Evolutionary conservation across 192 early-diverging fungal genomes (phyloP).

Genomic region (Lobosporangium transversale): DNA sequence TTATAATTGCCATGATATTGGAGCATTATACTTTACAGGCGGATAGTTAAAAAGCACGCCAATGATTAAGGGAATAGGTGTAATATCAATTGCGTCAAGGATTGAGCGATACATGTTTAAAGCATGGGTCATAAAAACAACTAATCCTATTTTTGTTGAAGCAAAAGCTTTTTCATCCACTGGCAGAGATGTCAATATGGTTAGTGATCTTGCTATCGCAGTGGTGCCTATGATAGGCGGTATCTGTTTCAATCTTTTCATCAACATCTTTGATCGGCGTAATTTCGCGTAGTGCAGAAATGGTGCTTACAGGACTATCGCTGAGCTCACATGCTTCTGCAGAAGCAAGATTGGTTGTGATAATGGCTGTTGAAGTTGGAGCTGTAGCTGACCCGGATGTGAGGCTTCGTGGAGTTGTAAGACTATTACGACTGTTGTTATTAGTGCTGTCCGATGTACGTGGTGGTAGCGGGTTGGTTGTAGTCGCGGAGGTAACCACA

Average conservation of each 20-base stretch:
- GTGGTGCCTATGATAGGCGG: not conserved
- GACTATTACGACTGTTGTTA: not conserved
- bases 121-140: no score
- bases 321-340: not conserved
- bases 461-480: not conserved
- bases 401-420: not conserved
- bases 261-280: not conserved
- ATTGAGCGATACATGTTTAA: no score
- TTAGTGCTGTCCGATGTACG: not conserved
- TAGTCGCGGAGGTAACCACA: not conserved
- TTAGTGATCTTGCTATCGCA: constrained; percentile 1
- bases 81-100: no score
- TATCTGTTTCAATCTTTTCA: not conserved
- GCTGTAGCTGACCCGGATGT: not conserved
- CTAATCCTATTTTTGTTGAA: no score
- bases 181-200: not conserved
- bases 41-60: no score
- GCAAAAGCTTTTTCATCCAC: no score
- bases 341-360: constrained; percentile 4
- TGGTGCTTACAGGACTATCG: not conserved
- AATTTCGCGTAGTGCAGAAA: not conserved
- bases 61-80: no score
- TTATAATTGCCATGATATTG: no score
- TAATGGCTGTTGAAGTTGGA: not conserved
- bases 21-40: no score